phyloP scores from a whole-genome alignment of 1,284 basidiomycete species.

The Melampsora larici-populina region DNA sequence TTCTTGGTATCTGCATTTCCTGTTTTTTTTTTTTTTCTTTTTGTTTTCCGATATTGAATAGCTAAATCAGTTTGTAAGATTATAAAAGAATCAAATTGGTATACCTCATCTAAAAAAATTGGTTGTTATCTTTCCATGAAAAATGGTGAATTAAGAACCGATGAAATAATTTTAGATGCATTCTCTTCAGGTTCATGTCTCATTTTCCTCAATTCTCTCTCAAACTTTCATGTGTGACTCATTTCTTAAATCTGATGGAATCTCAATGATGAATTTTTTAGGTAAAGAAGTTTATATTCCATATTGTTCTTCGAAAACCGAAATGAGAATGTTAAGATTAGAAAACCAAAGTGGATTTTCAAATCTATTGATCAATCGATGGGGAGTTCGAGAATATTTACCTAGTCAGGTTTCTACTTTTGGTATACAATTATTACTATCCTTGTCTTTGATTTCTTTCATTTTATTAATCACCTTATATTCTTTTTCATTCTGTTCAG shows the following conservation, averaged over 20 bases:
- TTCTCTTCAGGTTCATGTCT: neutral
- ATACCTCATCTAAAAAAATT: neutral
- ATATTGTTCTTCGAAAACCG: neutral
- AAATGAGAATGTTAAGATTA: constrained; percentile 24
- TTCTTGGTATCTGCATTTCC: no score
- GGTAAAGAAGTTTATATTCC: constrained; percentile 4
- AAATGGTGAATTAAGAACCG: neutral
- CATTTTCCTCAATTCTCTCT: neutral
- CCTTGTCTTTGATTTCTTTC: no score
- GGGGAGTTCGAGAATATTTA: neutral
- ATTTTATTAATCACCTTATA: neutral
- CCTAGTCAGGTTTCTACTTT: neutral
- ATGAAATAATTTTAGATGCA: neutral
- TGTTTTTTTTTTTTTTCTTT: neutral
- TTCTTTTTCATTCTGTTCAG: neutral
- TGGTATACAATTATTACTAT: neutral
- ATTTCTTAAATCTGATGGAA: neutral
- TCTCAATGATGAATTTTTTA: no score
- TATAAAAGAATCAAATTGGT: neutral
- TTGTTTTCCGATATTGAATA: neutral
- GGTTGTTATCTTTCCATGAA: neutral
- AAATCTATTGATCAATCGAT: neutral
- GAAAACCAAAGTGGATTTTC: neutral
- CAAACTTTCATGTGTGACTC: neutral
- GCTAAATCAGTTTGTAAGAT: neutral